Evolutionary conservation across 306 rosid genomes (phyloP).

Genomic region (Potentilla sterilis): DNA sequence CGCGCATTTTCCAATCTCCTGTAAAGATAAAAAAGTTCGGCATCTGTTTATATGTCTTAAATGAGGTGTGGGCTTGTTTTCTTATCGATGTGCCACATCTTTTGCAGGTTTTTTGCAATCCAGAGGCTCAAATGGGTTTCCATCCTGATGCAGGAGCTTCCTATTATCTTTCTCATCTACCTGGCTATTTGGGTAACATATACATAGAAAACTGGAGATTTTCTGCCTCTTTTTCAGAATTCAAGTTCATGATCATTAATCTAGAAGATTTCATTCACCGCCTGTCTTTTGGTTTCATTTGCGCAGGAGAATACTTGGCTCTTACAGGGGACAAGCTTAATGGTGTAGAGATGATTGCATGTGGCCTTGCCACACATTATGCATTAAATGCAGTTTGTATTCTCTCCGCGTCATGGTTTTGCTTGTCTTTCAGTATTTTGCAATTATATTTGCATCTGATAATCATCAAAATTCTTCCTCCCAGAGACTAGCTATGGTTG

Average conservation of each 20-base stretch:
- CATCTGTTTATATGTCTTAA: neutral
- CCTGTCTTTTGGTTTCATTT: conserved; percentile 7
- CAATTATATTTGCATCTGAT: conserved; percentile 19
- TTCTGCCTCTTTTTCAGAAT: neutral
- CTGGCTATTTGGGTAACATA: conserved; percentile 80
- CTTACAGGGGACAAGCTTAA: conserved; percentile 94
- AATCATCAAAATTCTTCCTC: conserved; percentile 30
- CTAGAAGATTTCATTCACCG: neutral
- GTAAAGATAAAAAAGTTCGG: neutral
- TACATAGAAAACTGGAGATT: conserved; percentile 8
- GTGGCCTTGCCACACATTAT: conserved; percentile 91
- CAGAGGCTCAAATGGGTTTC: conserved; percentile 92
- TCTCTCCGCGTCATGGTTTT: conserved; percentile 13
- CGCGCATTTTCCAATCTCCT: neutral
- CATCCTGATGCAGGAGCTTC: conserved; percentile 99
- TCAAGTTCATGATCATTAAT: conserved; percentile 2
- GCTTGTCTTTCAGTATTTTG: conserved; percentile 12
- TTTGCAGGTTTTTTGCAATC: conserved; percentile 69
- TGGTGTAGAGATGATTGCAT: conserved; percentile 96
- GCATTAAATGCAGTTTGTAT: conserved; percentile 64
- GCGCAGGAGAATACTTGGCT: conserved; percentile 89
- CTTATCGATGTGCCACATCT: conserved; percentile 16
- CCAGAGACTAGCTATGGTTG: conserved; percentile 70
- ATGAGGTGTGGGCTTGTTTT: neutral
- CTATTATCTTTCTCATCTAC: conserved; percentile 83